Evolutionary conservation across 805 yeast genomes (phyloP).

Genomic region (Candida namnaoensis): DNA sequence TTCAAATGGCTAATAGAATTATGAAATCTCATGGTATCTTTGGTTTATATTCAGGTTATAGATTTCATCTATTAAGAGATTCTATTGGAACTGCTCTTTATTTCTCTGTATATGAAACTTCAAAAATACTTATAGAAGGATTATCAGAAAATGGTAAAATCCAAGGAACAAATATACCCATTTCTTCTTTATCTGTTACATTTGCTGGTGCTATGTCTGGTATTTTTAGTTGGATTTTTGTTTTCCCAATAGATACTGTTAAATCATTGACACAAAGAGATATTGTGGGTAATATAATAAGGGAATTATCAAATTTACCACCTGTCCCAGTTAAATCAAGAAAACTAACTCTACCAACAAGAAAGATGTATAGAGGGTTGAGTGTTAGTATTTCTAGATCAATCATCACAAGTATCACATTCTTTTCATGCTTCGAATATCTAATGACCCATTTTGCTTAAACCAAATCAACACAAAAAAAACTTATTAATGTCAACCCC

Average conservation of each 20-base stretch:
- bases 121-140: slow-evolving; percentile 39
- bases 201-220: slow-evolving; percentile 80
- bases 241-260: slow-evolving; percentile 77
- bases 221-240: slow-evolving; percentile 60
- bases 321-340: slow-evolving; percentile 23
- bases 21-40: slow-evolving; percentile 46
- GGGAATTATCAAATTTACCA: slow-evolving; percentile 38
- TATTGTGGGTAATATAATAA: slow-evolving; percentile 56
- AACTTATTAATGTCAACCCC: no score
- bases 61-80: slow-evolving; percentile 62
- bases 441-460: slow-evolving; percentile 48
- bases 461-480: neutral
- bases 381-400: slow-evolving; percentile 70
- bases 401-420: slow-evolving; percentile 63
- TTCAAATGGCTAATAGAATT: slow-evolving; percentile 43
- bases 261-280: slow-evolving; percentile 73
- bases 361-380: slow-evolving; percentile 64
- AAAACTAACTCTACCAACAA: slow-evolving; percentile 28
- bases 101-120: slow-evolving; percentile 67
- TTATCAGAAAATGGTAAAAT: slow-evolving; percentile 20
- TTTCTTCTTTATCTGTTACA: slow-evolving; percentile 39
- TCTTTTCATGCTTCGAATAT: slow-evolving; percentile 65
- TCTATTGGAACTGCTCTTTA: slow-evolving; percentile 64
- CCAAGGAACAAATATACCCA: slow-evolving; percentile 20
- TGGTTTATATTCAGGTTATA: slow-evolving; percentile 69